Evolutionary conservation across 768 basidiomycete species (phyloP), one percentile per base, ranked within the genome.

Genomic region (Tylopilus balloui): DNA sequence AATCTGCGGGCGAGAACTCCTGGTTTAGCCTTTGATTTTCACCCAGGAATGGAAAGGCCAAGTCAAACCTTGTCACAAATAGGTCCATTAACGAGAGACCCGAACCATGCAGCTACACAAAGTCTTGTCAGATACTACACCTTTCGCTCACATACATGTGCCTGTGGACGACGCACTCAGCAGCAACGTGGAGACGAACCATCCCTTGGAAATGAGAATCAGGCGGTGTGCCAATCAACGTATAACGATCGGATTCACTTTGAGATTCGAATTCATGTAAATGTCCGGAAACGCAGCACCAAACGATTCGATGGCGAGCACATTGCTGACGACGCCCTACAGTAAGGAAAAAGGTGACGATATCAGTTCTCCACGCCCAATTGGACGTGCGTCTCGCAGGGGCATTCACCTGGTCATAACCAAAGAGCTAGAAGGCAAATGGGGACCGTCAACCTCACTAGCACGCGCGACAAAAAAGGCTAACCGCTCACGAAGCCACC

Each of bases 251-350:
- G 1, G 20, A 1, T 36, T 45, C 31, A 64, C 65, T 53, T 67
- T 64, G 41, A 68, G 59, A 21, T 15, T 45, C 15, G 56, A 42
- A 45, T 66, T 28, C 64, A 45, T 60, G 48, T 67, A 67, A 13
- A 67, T 62, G 6, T 52, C 56, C 20, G 65, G 65, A 48, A 68
- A 67, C 23, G 62, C 58, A 17, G 65, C 65, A n/a, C 66, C 65
- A 17, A 67, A 67, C 27, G 65, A 68, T 29, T 67, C 62, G 31
- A 68, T 67, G 10, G 58, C 62, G 11, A 67, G 67, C n/a, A 68
- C 66, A 23, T 60, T 62, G 19, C 62, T 62, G 31, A 68, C 57
- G 35, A 67, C 67, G 6, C 64, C 65, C 67, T 65, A 25, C 11
- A 40, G 52, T 2, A 35, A 29, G 7, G 29, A 9, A 47, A 2